phyloP scores from a whole-genome alignment of 352 stramenopile species.

The Phytophthora uliginosa region DNA sequence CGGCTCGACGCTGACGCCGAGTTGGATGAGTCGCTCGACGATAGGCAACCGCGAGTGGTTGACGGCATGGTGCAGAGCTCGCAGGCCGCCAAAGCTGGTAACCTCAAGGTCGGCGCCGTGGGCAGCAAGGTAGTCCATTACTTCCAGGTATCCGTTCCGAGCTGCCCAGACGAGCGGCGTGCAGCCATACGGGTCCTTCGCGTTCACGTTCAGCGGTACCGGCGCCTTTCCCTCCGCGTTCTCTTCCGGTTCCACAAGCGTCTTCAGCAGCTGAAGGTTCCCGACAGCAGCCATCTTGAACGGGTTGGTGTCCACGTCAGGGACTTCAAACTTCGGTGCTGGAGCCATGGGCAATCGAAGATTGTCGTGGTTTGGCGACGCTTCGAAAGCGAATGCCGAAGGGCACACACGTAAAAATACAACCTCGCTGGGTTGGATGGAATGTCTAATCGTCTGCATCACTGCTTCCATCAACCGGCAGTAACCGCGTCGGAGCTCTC shows the following conservation, averaged over 20 bases:
- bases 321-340: constrained; percentile 74
- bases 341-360: constrained; percentile 25
- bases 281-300: constrained; percentile 90
- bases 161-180: constrained; percentile 85
- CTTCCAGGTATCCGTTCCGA: constrained; percentile 87
- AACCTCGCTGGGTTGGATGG: not conserved
- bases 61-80: constrained; percentile 86
- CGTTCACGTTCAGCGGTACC: constrained; percentile 77
- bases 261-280: constrained; percentile 76
- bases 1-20: constrained; percentile 77
- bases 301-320: constrained; percentile 85
- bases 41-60: constrained; percentile 81
- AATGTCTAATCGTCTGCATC: constrained; percentile 5
- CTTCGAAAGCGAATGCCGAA: constrained; percentile 9
- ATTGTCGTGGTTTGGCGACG: constrained; percentile 9
- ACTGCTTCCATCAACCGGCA: constrained; percentile 13
- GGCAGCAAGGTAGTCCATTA: constrained; percentile 78
- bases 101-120: constrained; percentile 79
- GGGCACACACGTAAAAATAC: not conserved
- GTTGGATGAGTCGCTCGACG: constrained; percentile 75
- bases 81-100: constrained; percentile 82
- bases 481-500: constrained; percentile 19
- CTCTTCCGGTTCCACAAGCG: constrained; percentile 67
- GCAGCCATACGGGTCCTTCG: constrained; percentile 85
- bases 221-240: constrained; percentile 47